Base-by-base conservation (phyloP, 495 filamentous ascomycete genomes). In the Neurospora sp. region DNA sequence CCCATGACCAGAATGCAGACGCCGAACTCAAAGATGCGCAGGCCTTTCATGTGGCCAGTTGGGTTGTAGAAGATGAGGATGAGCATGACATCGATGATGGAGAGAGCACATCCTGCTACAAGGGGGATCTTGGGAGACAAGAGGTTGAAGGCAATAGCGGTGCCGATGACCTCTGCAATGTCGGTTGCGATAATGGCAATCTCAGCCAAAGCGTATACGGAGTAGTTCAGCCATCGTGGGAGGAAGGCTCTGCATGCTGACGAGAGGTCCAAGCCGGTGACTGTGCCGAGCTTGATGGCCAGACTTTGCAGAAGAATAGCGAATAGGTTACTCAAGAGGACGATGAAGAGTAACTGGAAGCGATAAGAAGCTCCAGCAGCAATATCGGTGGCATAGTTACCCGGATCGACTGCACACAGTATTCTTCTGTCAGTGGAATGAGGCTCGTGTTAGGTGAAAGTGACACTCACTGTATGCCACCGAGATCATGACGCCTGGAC, bases 101-200 rank as follows among this genome's bases (percentile, higher is more conserved):
- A 94, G 68, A 97, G 87, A 35, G 92, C 93, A 77, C 94, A 97
- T 38, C 94, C 94, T 14, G 92, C 94, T 2, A 96, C 90, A 3
- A 97, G 84, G 1, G 94, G 94, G 8, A 97, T 86, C 35, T 93
- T 86, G 14, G 86, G 86, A 9, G 94, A 82, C 4, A 97, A 87
- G 14, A 97, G 81, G 77, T 97, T 96, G 71, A 97, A 84, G n/a
- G 92, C 92, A 77, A 97, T 97, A 3, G 94, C 94, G 2, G 92
- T 94, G 45, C 94, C 94, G 74, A 97, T 93, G 42, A 97, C 93
- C 86, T 97, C 94, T 61, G 94, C 94, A 79, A 97, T 94, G 81
- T 96, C 93, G 3, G 93, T 96, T 3, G 93, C 93, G 74, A 96
- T 89, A 77, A 96, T 95, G 69, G 93, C 93, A 16, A 85, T 87